phyloP scores from a whole-genome alignment of 805 yeast genomes.

The Ascoidea rubescens region DNA sequence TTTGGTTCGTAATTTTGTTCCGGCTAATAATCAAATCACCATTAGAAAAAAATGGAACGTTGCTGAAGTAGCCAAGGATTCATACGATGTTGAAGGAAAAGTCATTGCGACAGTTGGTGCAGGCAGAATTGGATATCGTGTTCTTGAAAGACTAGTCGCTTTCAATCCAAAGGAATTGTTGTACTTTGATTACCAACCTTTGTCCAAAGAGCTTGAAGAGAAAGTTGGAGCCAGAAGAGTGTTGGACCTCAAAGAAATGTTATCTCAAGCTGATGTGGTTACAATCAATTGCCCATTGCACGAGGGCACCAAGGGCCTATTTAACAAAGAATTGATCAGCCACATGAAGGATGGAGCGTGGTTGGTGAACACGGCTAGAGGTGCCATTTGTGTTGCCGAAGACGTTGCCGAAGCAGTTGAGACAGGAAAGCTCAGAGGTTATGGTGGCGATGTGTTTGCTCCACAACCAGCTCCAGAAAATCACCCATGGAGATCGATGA shows the following conservation, averaged over 20 bases:
- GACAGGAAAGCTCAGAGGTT: constrained; percentile 59
- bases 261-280: constrained; percentile 54
- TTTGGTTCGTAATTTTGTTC: constrained; percentile 64
- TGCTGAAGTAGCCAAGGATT: constrained; percentile 60
- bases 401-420: constrained; percentile 65
- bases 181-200: constrained; percentile 63
- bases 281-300: constrained; percentile 72
- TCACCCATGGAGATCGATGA: constrained; percentile 68
- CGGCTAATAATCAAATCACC: constrained; percentile 59
- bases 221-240: constrained; percentile 49
- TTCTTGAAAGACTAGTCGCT: constrained; percentile 55
- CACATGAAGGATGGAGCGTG: constrained; percentile 64
- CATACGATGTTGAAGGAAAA: constrained; percentile 64
- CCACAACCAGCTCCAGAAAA: constrained; percentile 72
- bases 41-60: constrained; percentile 53
- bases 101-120: constrained; percentile 72
- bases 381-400: constrained; percentile 61
- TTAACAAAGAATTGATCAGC: constrained; percentile 50
- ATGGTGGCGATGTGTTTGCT: constrained; percentile 80
- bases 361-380: constrained; percentile 71
- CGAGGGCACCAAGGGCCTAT: constrained; percentile 50
- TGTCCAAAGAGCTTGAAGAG: constrained; percentile 43
- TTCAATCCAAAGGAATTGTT: constrained; percentile 63
- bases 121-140: constrained; percentile 70
- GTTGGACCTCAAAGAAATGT: constrained; percentile 47